Percentiles rank a stretch among this genome's conserved stretches.
These are phyloP conservation scores for Saccharata proteae DNA, from an alignment of 2,329 filamentous ascomycete genomes.

Conservation along the genomic window DNA sequence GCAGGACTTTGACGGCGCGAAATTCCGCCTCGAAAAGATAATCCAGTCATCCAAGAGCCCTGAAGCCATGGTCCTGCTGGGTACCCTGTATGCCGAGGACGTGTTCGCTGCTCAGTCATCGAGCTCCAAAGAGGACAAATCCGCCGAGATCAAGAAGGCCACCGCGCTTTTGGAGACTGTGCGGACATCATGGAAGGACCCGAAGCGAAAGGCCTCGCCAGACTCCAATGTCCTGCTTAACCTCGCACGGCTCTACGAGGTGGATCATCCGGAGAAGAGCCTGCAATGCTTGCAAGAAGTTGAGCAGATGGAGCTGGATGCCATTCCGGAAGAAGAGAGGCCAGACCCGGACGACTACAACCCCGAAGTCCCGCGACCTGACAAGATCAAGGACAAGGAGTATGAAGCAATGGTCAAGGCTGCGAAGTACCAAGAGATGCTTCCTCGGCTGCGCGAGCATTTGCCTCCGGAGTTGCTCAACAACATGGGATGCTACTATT, in stretches of 20 bases:
- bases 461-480: slow-evolving; percentile 86
- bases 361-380: slow-evolving; percentile 32
- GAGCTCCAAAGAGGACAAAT: slow-evolving; percentile 75
- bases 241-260: slow-evolving; percentile 81
- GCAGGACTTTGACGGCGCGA: slow-evolving; percentile 80
- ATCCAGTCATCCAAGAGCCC: slow-evolving; percentile 71
- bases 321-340: slow-evolving; percentile 55
- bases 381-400: slow-evolving; percentile 23
- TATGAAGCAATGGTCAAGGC: slow-evolving; percentile 31
- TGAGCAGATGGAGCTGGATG: slow-evolving; percentile 76
- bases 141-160: slow-evolving; percentile 73
- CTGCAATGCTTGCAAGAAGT: slow-evolving; percentile 85
- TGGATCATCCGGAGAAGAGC: slow-evolving; percentile 75
- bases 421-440: slow-evolving; percentile 41
- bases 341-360: too few species aligned
- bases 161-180: slow-evolving; percentile 75
- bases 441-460: slow-evolving; percentile 62
- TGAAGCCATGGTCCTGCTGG: slow-evolving; percentile 85
- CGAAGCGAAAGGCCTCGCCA: slow-evolving; percentile 68
- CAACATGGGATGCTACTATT: slow-evolving; percentile 95
- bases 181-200: slow-evolving; percentile 80
- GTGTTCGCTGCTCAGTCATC: slow-evolving; percentile 67
- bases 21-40: slow-evolving; percentile 88
- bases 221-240: slow-evolving; percentile 86
- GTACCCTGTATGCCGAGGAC: slow-evolving; percentile 87